Evolutionary conservation across 805 yeast species (phyloP).

Genomic region (Candida ficus): DNA sequence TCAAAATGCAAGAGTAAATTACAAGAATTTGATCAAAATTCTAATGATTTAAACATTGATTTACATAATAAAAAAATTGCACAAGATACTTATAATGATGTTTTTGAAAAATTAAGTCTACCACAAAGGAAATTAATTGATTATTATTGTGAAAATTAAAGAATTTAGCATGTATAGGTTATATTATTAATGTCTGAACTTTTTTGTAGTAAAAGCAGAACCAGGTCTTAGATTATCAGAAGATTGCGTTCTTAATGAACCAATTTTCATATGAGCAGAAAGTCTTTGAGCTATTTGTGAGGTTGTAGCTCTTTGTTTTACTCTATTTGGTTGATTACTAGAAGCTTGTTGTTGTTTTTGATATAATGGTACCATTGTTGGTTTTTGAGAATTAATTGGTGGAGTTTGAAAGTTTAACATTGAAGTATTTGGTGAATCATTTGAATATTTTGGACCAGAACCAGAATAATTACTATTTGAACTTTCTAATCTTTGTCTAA

Average conservation of each 20-base stretch:
- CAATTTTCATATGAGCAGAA: slow-evolving; percentile 23
- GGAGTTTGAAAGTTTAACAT: slow-evolving; percentile 6
- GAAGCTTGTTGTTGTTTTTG: neutral
- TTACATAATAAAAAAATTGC: slow-evolving; percentile 10
- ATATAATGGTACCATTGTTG: neutral
- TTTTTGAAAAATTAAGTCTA: slow-evolving; percentile 34
- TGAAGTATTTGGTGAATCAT: slow-evolving; percentile 12
- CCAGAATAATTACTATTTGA: slow-evolving; percentile 2
- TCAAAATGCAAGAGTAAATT: slow-evolving; percentile 23
- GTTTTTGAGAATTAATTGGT: neutral
- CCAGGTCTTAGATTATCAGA: slow-evolving; percentile 15
- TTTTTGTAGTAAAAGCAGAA: slow-evolving; percentile 13
- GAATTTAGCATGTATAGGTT: too few relatives aligned
- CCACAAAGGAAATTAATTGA: slow-evolving; percentile 45
- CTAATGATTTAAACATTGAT: slow-evolving; percentile 15
- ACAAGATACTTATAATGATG: slow-evolving; percentile 23
- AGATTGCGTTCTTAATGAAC: slow-evolving; percentile 10
- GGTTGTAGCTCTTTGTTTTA: slow-evolving; percentile 18
- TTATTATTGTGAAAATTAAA: slow-evolving; percentile 30
- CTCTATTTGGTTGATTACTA: slow-evolving; percentile 4
- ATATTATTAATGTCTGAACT: slow-evolving; percentile 12
- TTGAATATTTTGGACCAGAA: slow-evolving; percentile 7
- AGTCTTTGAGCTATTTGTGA: slow-evolving; percentile 22
- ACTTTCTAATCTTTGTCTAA: neutral
- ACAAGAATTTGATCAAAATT: slow-evolving; percentile 14